phyloP scores from a whole-genome alignment of 306 rosid species.

The Echinosophora koreensis region DNA sequence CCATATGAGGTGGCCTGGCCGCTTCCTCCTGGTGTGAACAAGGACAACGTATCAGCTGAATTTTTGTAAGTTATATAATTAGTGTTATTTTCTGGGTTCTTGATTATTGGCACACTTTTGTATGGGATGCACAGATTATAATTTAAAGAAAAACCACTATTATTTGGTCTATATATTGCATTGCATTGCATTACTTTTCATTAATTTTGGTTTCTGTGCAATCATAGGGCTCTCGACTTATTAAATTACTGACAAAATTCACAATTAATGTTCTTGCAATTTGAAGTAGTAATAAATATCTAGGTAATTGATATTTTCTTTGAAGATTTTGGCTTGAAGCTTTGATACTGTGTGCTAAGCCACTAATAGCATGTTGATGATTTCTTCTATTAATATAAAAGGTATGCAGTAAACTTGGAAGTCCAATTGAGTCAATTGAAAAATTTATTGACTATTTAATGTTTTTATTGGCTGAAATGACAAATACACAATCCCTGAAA shows the following conservation, averaged over 20 bases:
- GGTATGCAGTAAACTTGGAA: neutral
- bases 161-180: conserved; percentile 9
- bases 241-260: neutral
- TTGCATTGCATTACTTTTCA: conserved; percentile 2
- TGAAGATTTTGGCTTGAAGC: conserved; percentile 18
- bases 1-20: conserved; percentile 79
- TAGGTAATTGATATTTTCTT: neutral
- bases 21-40: conserved; percentile 73
- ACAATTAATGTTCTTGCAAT: neutral
- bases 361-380: neutral
- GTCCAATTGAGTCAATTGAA: neutral
- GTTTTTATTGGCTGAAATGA: neutral
- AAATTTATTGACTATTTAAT: conserved; percentile 3
- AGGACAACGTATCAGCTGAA: conserved; percentile 75
- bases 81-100: neutral
- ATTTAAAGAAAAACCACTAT: neutral
- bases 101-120: conserved; percentile 6
- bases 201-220: neutral
- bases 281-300: conserved; percentile 18
- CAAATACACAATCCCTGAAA: neutral
- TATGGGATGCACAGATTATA: conserved; percentile 14
- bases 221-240: neutral
- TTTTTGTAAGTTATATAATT: conserved; percentile 62
- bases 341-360: neutral
- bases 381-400: neutral